Conservation (phyloP, 805 yeast species). For the Ogataea pini region DNA sequence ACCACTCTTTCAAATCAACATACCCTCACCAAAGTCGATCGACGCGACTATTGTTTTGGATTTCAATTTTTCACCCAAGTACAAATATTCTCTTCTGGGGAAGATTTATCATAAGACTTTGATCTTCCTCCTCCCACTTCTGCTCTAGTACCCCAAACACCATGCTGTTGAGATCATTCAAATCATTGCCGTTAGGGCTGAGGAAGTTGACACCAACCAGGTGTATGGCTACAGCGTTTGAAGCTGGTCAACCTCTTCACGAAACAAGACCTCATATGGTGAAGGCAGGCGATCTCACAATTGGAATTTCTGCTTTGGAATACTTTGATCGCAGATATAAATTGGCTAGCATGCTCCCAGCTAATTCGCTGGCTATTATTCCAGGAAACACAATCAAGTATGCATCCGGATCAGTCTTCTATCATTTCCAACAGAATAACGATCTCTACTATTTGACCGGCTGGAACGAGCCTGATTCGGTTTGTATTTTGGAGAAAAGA, state of each 20-base stretch:
- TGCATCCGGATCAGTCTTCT: constrained; percentile 89
- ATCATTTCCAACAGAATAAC: constrained; percentile 90
- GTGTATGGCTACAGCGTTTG: constrained; percentile 13
- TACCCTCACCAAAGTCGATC: no score
- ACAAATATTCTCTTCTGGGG: background rate
- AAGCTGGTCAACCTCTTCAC: constrained; percentile 80
- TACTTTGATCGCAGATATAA: constrained; percentile 69
- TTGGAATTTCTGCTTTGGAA: constrained; percentile 83
- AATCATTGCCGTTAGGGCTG: background rate
- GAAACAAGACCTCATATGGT: constrained; percentile 83
- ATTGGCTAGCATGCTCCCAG: constrained; percentile 60
- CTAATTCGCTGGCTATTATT: constrained; percentile 67
- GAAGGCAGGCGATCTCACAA: constrained; percentile 77
- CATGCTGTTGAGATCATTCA: background rate
- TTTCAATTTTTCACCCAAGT: background rate
- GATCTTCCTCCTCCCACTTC: background rate
- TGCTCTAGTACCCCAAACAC: background rate
- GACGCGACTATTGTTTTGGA: background rate
- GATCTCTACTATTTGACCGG: constrained; percentile 87
- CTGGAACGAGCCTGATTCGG: constrained; percentile 87
- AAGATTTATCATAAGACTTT: background rate
- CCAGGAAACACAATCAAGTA: constrained; percentile 72
- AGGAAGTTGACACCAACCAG: background rate
- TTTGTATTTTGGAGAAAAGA: constrained; percentile 65
- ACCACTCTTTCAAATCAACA: no score